Evolutionary conservation across 2,329 filamentous ascomycete species (phyloP).

Genomic region (Cadophora gregata): DNA sequence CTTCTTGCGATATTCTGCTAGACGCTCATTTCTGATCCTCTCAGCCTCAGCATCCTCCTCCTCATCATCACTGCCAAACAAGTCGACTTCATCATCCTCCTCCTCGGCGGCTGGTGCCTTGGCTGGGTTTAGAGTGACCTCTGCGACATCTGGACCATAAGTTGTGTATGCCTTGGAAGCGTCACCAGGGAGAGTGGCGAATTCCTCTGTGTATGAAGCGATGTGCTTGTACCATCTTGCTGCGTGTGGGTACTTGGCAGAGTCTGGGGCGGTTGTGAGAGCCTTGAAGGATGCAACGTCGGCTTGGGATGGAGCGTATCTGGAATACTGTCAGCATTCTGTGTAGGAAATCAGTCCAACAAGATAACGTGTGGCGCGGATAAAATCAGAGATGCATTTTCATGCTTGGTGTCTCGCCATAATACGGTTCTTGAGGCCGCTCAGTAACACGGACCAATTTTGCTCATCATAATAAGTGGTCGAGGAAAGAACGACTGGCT

Average conservation of each 20-base stretch:
- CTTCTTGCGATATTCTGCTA: conserved; percentile 96
- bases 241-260: conserved; percentile 89
- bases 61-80: conserved; percentile 93
- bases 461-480: conserved; percentile 70
- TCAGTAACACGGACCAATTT: conserved; percentile 96
- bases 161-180: conserved; percentile 85
- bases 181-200: conserved; percentile 88
- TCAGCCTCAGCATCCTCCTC: conserved; percentile 91
- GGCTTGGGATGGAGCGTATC: conserved; percentile 78
- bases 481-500: conserved; percentile 11
- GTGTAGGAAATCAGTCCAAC: conserved; percentile 27
- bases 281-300: conserved; percentile 97
- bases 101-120: conserved; percentile 76
- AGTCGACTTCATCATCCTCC: conserved; percentile 87
- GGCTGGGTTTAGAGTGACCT: conserved; percentile 83
- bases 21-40: conserved; percentile 83
- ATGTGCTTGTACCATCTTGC: conserved; percentile 99
- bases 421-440: conserved; percentile 88
- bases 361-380: conserved; percentile 31
- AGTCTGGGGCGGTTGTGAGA: conserved; percentile 74
- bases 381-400: conserved; percentile 76
- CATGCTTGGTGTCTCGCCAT: conserved; percentile 79
- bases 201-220: conserved; percentile 89
- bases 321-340: conserved; percentile 45
- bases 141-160: conserved; percentile 85